Evolutionary conservation across 2,329 filamentous ascomycete species (phyloP).

Genomic region (Fusarium coffeatum): DNA sequence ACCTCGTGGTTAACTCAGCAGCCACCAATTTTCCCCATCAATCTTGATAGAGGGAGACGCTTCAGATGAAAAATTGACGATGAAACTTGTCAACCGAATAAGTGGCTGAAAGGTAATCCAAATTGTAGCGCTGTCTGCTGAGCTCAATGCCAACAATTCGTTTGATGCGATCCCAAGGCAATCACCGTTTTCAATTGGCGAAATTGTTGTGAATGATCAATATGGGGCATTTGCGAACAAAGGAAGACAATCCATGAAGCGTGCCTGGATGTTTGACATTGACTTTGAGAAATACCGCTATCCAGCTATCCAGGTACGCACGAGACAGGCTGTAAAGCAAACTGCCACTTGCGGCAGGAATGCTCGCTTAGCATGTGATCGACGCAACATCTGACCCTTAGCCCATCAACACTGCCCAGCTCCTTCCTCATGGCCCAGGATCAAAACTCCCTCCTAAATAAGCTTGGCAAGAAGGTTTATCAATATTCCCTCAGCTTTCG

Average conservation of each 20-base stretch:
- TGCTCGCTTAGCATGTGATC: neutral
- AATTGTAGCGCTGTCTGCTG: neutral
- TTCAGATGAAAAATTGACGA: neutral
- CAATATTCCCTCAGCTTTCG: neutral
- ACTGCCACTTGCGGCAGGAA: neutral
- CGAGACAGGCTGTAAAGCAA: neutral
- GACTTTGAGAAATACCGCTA: neutral
- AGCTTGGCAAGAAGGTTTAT: neutral
- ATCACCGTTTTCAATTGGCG: accelerated
- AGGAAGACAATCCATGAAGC: neutral
- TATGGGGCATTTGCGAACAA: neutral
- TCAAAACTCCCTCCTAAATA: neutral
- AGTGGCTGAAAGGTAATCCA: neutral
- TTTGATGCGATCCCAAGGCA: neutral
- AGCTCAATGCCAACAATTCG: neutral
- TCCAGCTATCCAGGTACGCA: neutral
- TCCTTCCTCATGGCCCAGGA: too few species aligned
- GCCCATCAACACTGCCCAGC: neutral
- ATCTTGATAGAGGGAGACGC: neutral
- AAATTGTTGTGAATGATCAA: neutral
- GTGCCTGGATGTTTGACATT: neutral
- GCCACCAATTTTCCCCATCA: accelerated
- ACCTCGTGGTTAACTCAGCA: neutral
- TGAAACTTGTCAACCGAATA: neutral
- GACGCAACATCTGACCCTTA: neutral